Percentiles rank a stretch among this genome's conserved stretches.
Evolutionary conservation across 148 eudicot genomes (phyloP).

Genomic region (Rhododendron vialii): DNA sequence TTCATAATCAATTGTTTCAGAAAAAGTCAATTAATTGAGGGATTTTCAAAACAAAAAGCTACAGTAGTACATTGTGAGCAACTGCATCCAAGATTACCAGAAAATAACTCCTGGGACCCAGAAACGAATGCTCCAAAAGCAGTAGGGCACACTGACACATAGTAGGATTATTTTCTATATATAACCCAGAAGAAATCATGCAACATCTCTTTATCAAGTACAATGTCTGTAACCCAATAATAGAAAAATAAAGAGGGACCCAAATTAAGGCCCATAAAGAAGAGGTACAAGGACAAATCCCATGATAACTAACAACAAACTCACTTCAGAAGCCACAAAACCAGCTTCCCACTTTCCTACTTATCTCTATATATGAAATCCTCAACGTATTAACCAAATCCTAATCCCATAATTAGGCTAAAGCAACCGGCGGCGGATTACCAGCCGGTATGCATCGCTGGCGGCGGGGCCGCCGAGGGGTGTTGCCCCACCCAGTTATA

Average conservation of each 20-base stretch:
- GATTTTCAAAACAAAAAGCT: not conserved
- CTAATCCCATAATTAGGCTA: conserved; percentile 32
- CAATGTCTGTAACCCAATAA: conserved; percentile 18
- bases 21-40: too few species aligned
- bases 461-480: conserved; percentile 84
- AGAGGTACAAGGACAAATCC: conserved; percentile 41
- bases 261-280: conserved; percentile 27
- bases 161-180: not conserved
- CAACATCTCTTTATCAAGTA: conserved; percentile 34
- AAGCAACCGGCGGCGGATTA: conserved; percentile 40
- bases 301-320: conserved; percentile 22
- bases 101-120: too few species aligned
- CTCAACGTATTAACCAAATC: conserved; percentile 19
- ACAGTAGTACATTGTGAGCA: too few species aligned
- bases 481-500: conserved; percentile 88
- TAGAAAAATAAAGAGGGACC: conserved; percentile 21
- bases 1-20: too few species aligned
- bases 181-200: conserved; percentile 22
- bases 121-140: not conserved
- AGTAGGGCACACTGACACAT: not conserved
- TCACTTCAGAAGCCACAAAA: conserved; percentile 14
- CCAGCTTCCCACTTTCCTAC: not conserved
- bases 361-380: not conserved
- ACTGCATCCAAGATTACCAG: too few species aligned
- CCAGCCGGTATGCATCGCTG: conserved; percentile 68